These are phyloP conservation scores for Bertia moriformis DNA, from an alignment of 2,329 filamentous ascomycete genomes.

Conservation along the genomic window DNA sequence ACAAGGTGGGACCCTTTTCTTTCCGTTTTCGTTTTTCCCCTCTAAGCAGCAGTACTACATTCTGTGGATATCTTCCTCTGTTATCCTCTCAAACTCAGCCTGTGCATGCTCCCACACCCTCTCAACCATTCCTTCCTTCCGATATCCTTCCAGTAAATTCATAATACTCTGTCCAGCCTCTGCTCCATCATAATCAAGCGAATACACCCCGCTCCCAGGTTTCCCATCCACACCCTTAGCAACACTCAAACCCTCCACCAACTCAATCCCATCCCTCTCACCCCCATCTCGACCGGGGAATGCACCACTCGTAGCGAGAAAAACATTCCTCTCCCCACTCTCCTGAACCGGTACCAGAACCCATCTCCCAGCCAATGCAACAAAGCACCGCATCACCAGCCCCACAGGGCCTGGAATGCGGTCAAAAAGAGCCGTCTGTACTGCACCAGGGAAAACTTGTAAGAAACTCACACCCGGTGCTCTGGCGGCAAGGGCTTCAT, in stretches of 20 bases:
- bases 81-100: conserved; percentile 17
- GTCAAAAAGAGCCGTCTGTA: conserved; percentile 15
- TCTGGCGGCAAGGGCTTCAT: conserved; percentile 29
- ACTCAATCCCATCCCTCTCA: conserved; percentile 8
- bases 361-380: conserved; percentile 8
- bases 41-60: too few relatives aligned
- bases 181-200: conserved; percentile 16
- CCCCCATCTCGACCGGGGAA: conserved; percentile 11
- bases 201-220: conserved; percentile 21
- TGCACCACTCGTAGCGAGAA: conserved; percentile 17
- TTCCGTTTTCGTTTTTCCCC: too few relatives aligned
- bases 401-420: conserved; percentile 9
- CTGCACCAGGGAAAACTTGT: conserved; percentile 21
- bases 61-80: too few relatives aligned
- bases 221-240: conserved; percentile 15
- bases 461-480: conserved; percentile 26
- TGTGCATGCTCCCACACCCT: conserved; percentile 20
- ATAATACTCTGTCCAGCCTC: conserved; percentile 10
- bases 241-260: conserved; percentile 9
- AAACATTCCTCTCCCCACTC: conserved; percentile 21
- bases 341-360: conserved; percentile 13
- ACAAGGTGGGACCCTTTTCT: too few relatives aligned
- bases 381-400: conserved; percentile 4
- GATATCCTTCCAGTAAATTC: conserved; percentile 10
- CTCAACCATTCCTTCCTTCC: conserved; percentile 12